These are phyloP conservation scores for Imleria badia DNA, from an alignment of 768 basidiomycete species.

Conservation along the genomic window DNA sequence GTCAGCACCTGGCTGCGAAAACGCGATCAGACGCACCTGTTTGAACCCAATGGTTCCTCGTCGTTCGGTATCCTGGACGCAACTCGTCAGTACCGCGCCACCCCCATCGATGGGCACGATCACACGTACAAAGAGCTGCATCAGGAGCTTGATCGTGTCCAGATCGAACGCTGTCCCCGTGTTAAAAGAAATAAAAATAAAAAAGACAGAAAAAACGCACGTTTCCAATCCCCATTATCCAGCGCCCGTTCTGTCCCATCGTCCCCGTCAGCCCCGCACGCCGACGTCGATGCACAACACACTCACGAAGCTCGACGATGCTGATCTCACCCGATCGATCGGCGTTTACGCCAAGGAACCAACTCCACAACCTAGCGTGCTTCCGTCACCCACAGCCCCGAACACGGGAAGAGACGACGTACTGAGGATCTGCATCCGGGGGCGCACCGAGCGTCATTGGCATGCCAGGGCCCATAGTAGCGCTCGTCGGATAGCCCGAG, in stretches of 20 bases:
- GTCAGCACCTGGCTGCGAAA: background rate
- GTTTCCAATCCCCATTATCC: constrained; percentile 70
- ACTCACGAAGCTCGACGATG: constrained; percentile 64
- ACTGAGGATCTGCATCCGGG: constrained; percentile 77
- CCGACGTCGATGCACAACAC: constrained; percentile 6
- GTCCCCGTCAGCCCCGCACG: background rate
- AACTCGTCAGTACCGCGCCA: background rate
- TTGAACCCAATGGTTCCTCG: constrained; percentile 79
- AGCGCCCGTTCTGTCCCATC: constrained; percentile 42
- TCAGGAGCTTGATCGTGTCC: constrained; percentile 83
- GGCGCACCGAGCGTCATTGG: constrained; percentile 1
- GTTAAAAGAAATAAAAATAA: too few relatives aligned
- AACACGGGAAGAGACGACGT: constrained; percentile 20
- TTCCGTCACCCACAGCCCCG: too few relatives aligned
- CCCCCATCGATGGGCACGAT: background rate
- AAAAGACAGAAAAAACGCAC: constrained; percentile 46
- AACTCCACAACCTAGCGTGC: constrained; percentile 50
- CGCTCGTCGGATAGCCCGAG: background rate
- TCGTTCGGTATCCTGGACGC: constrained; percentile 61
- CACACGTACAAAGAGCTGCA: constrained; percentile 71
- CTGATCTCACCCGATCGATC: constrained; percentile 69
- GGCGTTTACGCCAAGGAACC: constrained; percentile 69
- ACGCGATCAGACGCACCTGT: constrained; percentile 45
- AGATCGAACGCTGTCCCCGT: constrained; percentile 84
- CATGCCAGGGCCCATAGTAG: background rate